Base-by-base conservation (phyloP, 441 rosid genomes). In the Corymbia citriodora region DNA sequence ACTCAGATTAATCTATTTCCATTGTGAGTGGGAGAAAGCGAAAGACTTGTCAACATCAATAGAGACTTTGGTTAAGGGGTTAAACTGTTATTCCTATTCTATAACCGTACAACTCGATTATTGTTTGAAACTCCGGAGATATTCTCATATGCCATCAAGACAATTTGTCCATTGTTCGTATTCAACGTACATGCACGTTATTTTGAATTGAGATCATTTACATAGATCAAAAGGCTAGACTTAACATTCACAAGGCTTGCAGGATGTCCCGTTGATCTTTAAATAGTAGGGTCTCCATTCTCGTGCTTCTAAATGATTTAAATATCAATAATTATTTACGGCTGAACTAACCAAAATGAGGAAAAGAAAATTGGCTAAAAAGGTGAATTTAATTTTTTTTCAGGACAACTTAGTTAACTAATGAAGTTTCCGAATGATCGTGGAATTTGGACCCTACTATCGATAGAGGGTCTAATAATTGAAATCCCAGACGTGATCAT, bases 181-280 rank as follows among this genome's bases (percentile, higher is more conserved):
- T 57, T 57, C 6, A 0, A 57, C 2, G 7, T 57, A 59, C 65
- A 25, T 59, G 0, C 0, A 10, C 65, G 25, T 6, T 7, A 63
- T 63, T 29, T 29, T 29, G 4, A 63, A 63, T 29, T 63, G 16
- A 63, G 70, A 63, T 2, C 0, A 0, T 59, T 59, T 59, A 0
- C 25, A 1, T 0, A 29, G 0, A 63, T 29, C 2, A 13, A 63
- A 7, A 63, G 9, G 8, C 8, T 63, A 63, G 16, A 63, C 8
- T 63, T 29, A 15, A 27, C 2, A 2, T 63, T 29, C 1, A 29
- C 4, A 63, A 13, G 2, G 0, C 9, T 63, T 13, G 6, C 2
- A 0, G 12, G 4, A 27, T 27, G 16, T 61, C 16, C 27, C 70
- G 1, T 29, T 1, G 0, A 29, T 3, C 2, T 63, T 12, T 0